These are phyloP conservation scores for Volvox reticuliferus DNA, from an alignment of 139 green algal species.

Conservation along the genomic window DNA sequence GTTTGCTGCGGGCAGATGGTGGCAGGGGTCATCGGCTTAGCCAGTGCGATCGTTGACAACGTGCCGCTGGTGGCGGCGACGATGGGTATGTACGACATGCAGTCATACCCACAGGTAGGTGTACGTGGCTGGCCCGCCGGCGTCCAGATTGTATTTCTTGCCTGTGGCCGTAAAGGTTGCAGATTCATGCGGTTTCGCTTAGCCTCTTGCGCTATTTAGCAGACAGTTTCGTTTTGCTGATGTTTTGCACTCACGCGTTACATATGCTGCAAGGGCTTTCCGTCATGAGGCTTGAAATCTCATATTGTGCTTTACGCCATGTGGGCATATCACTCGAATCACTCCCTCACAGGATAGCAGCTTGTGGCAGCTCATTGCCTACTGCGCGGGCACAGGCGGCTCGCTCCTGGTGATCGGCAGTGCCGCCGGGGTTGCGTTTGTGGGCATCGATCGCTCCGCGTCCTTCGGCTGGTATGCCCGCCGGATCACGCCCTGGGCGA, in stretches of 20 bases:
- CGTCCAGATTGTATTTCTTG: no score
- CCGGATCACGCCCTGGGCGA: slow-evolving; percentile 70
- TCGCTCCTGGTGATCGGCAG: slow-evolving; percentile 83
- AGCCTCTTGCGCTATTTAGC: no score
- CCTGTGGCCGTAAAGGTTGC: no score
- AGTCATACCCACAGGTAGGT: slow-evolving; percentile 34
- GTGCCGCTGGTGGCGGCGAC: slow-evolving; percentile 85
- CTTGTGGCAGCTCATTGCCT: slow-evolving; percentile 70
- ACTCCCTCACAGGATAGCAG: slow-evolving; percentile 1
- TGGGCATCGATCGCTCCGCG: slow-evolving; percentile 73
- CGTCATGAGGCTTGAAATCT: no score
- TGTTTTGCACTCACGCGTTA: no score
- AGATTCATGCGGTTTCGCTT: no score
- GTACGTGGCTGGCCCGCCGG: no score
- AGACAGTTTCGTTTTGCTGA: no score
- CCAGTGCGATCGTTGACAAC: slow-evolving; percentile 81
- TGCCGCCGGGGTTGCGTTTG: slow-evolving; percentile 80
- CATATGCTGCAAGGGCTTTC: no score
- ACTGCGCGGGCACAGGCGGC: slow-evolving; percentile 79
- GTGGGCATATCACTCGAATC: neutral
- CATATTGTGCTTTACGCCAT: no score
- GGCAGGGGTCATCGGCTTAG: slow-evolving; percentile 73
- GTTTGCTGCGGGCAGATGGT: slow-evolving; percentile 51
- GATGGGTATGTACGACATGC: slow-evolving; percentile 82
- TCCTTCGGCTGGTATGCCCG: slow-evolving; percentile 81